Evolutionary conservation across 2,329 filamentous ascomycete species (phyloP), one percentile per base, ranked within the genome.

Genomic region (Claviceps fusiformis): DNA sequence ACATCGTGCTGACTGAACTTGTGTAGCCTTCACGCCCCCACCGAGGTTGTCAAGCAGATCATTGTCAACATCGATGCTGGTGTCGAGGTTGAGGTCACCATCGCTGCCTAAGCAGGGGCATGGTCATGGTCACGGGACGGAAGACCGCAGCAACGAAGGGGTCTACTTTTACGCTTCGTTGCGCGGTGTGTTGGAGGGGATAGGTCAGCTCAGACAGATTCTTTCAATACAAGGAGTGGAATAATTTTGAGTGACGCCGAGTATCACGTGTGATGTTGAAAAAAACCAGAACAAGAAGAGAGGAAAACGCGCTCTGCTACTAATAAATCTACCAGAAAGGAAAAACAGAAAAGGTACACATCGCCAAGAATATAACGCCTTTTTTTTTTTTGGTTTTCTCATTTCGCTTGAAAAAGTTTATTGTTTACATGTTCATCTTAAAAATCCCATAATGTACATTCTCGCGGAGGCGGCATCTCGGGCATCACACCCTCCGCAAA

Each of bases 21-120:
- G 19, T 13, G 41, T 51, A 87, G 84, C 76, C 81, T 98, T 64
- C 91, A 95, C 78, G 93, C 93, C 68, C 93, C 93, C 61, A 98
- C 93, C 70, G 93, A 98, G 84, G 86, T 92, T 64, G 88, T 95
- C 79, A 95, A 95, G 86, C 86, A 89, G 77, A 91, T 93, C 80
- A 93, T 93, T 73, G 87, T 93, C 81, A 95, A 93, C 80, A 93
- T 93, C 73, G 88, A 93, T 80, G 88, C 88, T 63, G 88, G 88
- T 79, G 88, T 93, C 70, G 88, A 93, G 81, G 88, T 93, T 66
- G 88, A 93, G 81, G 88, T 93, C 67, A 93, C 88, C 72, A 93
- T 93, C 71, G 88, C 88, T 71, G 87, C 88, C 72, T 89, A 87
- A 77, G 63, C 59, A 62, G 15, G 37, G 13, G 44, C 52, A 41